phyloP scores from a whole-genome alignment of 192 early-diverging fungal species.

The Spizellomyces punctatus region DNA sequence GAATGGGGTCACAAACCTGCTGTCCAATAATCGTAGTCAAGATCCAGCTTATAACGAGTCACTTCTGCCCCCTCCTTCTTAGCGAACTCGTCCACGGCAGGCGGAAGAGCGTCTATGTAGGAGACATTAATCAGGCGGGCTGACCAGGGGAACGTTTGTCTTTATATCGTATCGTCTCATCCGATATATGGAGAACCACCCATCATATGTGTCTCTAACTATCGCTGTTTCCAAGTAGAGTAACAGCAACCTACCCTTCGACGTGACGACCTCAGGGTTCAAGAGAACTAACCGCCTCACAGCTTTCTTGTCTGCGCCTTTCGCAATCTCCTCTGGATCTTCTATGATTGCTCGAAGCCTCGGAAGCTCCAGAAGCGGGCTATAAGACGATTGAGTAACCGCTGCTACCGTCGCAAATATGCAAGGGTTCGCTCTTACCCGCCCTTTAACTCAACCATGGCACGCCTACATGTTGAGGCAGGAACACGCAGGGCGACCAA shows the following conservation, averaged over 20 bases:
- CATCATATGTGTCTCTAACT: no score
- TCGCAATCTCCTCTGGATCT: constrained; percentile 12
- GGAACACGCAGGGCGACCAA: constrained; percentile 69
- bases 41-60: constrained; percentile 54
- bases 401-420: neutral
- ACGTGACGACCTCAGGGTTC: constrained; percentile 40
- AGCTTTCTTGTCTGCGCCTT: constrained; percentile 8
- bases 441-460: constrained; percentile 49
- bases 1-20: constrained; percentile 53
- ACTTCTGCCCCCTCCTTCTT: constrained; percentile 52
- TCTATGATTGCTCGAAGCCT: constrained; percentile 23
- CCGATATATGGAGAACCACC: neutral
- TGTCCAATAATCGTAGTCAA: constrained; percentile 89
- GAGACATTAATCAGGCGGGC: neutral
- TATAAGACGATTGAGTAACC: neutral
- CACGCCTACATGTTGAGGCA: constrained; percentile 51
- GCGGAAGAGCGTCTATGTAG: constrained; percentile 38
- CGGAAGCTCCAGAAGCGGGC: constrained; percentile 16
- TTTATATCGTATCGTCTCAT: neutral
- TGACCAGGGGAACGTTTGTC: constrained; percentile 18
- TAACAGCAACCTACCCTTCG: neutral
- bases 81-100: constrained; percentile 51
- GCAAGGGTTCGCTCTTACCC: constrained; percentile 13
- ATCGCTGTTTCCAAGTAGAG: no score
- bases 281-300: constrained; percentile 53